These are phyloP conservation scores for Pyrenophora tritici-repentis DNA, from an alignment of 2,329 filamentous ascomycete species.

Conservation along the genomic window DNA sequence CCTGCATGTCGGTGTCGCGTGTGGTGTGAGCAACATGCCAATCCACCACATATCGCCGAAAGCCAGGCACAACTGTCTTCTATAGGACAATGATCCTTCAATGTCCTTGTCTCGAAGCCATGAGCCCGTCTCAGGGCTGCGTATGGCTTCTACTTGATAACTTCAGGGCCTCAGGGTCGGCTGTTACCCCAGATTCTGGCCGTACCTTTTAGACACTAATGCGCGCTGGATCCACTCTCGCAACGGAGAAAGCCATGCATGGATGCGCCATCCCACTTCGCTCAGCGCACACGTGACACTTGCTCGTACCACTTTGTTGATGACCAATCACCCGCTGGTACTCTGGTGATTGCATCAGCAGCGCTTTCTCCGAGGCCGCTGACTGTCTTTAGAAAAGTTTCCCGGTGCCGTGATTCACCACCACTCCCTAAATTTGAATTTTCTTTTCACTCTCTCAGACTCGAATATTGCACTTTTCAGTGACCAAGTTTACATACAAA, in stretches of 20 bases:
- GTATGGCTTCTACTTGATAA: neutral
- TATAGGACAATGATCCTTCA: too few species aligned
- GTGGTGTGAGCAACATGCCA: neutral
- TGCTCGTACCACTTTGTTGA: too few species aligned
- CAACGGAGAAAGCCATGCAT: neutral
- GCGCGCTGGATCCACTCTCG: slow-evolving; percentile 4
- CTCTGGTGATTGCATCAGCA: slow-evolving; percentile 11
- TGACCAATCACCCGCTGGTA: slow-evolving; percentile 18
- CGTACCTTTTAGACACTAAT: slow-evolving; percentile 9
- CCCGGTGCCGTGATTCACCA: slow-evolving; percentile 10
- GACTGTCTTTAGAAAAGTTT: slow-evolving; percentile 31
- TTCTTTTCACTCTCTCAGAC: too few species aligned
- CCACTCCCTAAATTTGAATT: too few species aligned
- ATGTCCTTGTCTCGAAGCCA: too few species aligned
- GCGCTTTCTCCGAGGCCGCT: slow-evolving; percentile 36
- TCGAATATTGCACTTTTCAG: too few species aligned
- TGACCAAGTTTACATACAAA: neutral
- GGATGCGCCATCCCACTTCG: neutral
- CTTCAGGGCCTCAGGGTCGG: neutral
- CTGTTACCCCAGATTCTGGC: slow-evolving; percentile 16
- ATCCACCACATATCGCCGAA: neutral
- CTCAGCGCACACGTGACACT: too few species aligned
- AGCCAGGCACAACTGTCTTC: too few species aligned
- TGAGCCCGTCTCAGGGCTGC: too few species aligned
- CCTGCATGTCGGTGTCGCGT: slow-evolving; percentile 19